Conservation (phyloP, 2,329 filamentous ascomycete genomes). For the Aspergillus fumigatiaffinis region DNA sequence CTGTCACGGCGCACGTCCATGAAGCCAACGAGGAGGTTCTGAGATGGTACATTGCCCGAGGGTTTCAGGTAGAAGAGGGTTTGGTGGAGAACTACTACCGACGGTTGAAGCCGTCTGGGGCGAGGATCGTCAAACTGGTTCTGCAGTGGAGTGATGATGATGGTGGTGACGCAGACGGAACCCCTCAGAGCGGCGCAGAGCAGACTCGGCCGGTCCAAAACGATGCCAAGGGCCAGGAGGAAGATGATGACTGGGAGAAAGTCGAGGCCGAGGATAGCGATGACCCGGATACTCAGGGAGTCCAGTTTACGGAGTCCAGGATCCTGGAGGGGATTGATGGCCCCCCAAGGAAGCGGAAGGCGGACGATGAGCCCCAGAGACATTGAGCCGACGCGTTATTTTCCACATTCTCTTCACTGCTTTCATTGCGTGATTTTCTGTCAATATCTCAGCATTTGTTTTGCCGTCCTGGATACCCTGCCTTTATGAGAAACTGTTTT, state of each 20-base stretch:
- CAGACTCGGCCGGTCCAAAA: not conserved
- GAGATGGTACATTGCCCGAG: conserved; percentile 58
- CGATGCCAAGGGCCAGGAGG: conserved; percentile 8
- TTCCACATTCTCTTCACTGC: not conserved
- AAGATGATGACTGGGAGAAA: conserved; percentile 41
- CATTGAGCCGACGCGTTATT: conserved; percentile 5
- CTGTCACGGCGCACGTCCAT: conserved; percentile 61
- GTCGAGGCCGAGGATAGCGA: conserved; percentile 35
- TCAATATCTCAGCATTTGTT: not conserved
- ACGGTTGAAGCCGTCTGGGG: conserved; percentile 53
- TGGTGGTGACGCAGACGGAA: not conserved
- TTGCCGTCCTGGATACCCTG: conserved; percentile 2
- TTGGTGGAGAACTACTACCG: conserved; percentile 57
- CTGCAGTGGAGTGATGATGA: conserved; percentile 28
- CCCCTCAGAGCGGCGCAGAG: not conserved
- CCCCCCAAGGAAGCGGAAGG: conserved; percentile 26
- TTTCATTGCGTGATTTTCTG: conserved; percentile 5
- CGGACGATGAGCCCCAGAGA: conserved; percentile 24
- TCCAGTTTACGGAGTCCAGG: conserved; percentile 32
- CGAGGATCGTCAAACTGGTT: conserved; percentile 46
- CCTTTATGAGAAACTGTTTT: not conserved
- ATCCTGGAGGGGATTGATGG: conserved; percentile 23
- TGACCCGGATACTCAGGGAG: conserved; percentile 28
- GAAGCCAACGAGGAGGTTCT: conserved; percentile 58
- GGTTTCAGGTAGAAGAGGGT: conserved; percentile 50